Base-by-base conservation (phyloP, 1,284 basidiomycete species). In the Puccinia coronata region DNA sequence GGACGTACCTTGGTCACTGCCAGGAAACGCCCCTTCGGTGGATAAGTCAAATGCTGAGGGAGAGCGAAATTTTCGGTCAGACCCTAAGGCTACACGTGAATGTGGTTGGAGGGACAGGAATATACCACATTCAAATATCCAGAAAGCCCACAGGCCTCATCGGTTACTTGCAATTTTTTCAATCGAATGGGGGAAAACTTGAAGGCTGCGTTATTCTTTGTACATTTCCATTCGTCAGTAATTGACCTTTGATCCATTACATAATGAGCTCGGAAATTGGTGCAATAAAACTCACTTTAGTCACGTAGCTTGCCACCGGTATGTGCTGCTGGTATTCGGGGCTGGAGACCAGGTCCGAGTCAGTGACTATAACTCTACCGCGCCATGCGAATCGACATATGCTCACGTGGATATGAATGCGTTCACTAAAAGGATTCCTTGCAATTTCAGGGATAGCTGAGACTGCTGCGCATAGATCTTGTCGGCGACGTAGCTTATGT, bases 401-500 rank as follows among this genome's bases (percentile, higher is more conserved):
- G 28, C 67, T 70, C 47, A 70, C 67, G 28, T 25, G 25, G 67
- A 70, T 47, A 85, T 84, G 43, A 83, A 83, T 14, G 85, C 85
- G 59, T 86, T 85, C 59, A 85, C 84, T 74, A 85, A 83, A 69
- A 83, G 82, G 25, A 85, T 82, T 39, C 85, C 85, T 34, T 85
- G 82, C 18, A 85, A 82, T 82, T 85, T 84, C 70, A 85, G 81
- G 55, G 83, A 82, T n/a, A 76, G 76, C n/a, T 43, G 75, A 75
- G 72, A 81, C 72, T 72, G 83, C 47, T 63, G 82, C 53, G 82
- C 82, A 23, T 84, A 80, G 73, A 86, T 85, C 39, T 82, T 72
- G 41, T 83, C 80, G 14, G 86, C 85, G 39, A 87, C 87, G 82
- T 87, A 87, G 8, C 87, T 86, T 18, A 88, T 84, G 83, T 87